Evolutionary conservation across 257 asterid species (phyloP), one percentile per base, ranked within the genome.

Genomic region (Buddleja alternifolia): DNA sequence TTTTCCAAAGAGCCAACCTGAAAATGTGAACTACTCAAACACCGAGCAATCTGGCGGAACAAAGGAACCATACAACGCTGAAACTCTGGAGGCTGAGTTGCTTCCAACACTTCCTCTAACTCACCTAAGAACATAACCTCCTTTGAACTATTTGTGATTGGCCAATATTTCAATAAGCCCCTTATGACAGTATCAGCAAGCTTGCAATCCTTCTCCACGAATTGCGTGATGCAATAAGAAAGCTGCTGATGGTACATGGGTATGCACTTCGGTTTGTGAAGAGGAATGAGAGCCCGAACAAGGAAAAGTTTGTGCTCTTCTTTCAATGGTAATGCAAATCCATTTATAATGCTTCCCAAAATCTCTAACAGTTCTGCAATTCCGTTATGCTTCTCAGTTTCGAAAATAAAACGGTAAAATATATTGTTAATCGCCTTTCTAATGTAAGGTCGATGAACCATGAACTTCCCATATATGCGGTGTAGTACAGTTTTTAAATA

Each of bases 301-400:
- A 86, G 90, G 74, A 86, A 86, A 58, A 83, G 83, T 42, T 86
- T 86, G 76, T 86, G 92, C 53, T 86, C 92, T 73, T 86, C 92
- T 77, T 86, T 86, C 79, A 86, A 74, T 11, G 93, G 93, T 76
- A 86, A 66, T 6, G 93, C 93, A 48, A 86, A 86, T 56, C 93
- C 93, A 70, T 86, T 86, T 47, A 86, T 86, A 60, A 86, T 86
- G 76, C 90, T 84, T 47, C 93, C 90, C 75, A 86, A 66, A 52
- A 86, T 86, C 63, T 86, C 93, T 56, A 86, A 76, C 70, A 86
- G 82, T 76, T 86, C 88, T 8, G 93, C 88, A 9, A 86, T 80
- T 66, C 93, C 93, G 17, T 84, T 84, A 65, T 86, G 88, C 79
- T 86, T 86, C 82, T 86, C 93, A 8, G 85, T 80, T 76, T 86